phyloP scores from a whole-genome alignment of 345 rosid species.

The Hevea brasiliensis region DNA sequence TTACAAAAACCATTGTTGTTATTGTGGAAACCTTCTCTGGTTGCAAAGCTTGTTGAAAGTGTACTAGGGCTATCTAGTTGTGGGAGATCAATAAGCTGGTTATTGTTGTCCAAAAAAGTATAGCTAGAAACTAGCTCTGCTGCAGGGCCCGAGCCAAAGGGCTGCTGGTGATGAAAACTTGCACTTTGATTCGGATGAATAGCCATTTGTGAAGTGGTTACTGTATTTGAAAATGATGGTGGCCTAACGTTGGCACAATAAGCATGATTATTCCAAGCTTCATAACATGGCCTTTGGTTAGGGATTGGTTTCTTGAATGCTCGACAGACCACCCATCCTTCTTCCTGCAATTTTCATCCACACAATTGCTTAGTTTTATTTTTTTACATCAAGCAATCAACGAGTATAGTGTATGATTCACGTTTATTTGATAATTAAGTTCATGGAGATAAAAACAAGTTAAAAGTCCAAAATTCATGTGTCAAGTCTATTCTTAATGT shows the following conservation, averaged over 20 bases:
- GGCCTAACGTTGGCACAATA: slow-evolving; percentile 38
- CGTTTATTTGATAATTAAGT: too few relatives aligned
- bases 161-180: slow-evolving; percentile 22
- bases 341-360: slow-evolving; percentile 55
- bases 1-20: background rate
- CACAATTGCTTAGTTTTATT: too few relatives aligned
- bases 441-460: too few relatives aligned
- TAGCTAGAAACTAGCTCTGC: slow-evolving; percentile 23
- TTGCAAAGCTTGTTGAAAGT: slow-evolving; percentile 49
- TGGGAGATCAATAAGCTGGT: slow-evolving; percentile 55
- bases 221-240: slow-evolving; percentile 20
- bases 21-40: slow-evolving; percentile 13
- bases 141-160: slow-evolving; percentile 21
- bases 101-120: slow-evolving; percentile 32
- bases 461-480: too few relatives aligned
- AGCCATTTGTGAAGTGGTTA: background rate
- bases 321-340: slow-evolving; percentile 97
- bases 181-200: slow-evolving; percentile 19
- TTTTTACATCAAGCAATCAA: too few relatives aligned
- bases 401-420: too few relatives aligned
- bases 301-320: slow-evolving; percentile 87
- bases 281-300: slow-evolving; percentile 70
- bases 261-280: slow-evolving; percentile 55
- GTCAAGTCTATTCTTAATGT: too few relatives aligned
- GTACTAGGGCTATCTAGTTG: slow-evolving; percentile 63